phyloP scores from a whole-genome alignment of 2,329 filamentous ascomycete species.

The Cyphellophora attinorum region DNA sequence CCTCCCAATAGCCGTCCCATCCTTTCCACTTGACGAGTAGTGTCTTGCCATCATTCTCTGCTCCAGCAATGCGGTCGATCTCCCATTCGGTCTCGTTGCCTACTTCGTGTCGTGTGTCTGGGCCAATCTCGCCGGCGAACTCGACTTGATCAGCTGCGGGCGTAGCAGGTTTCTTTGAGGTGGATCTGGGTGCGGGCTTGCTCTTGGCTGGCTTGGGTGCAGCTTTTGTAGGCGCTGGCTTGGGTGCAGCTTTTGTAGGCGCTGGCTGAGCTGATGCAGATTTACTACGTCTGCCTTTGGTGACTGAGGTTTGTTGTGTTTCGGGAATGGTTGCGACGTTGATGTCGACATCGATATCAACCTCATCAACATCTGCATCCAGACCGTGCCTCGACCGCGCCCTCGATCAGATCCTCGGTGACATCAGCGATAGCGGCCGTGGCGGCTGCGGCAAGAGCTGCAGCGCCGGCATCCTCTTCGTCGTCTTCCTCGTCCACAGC shows the following conservation, averaged over 20 bases:
- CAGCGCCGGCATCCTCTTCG: not conserved
- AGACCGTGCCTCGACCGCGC: not conserved
- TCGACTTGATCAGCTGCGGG: not conserved
- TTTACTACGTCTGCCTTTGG: not conserved
- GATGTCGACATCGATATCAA: not conserved
- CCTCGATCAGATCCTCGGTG: not conserved
- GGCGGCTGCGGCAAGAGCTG: not conserved
- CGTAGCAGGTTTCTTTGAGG: not conserved
- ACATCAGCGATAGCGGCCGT: not conserved
- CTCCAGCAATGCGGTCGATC: not conserved
- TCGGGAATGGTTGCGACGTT: not conserved
- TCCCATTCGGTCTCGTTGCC: not conserved
- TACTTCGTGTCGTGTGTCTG: not conserved
- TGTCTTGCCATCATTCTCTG: conserved; percentile 1
- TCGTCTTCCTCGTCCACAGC: not conserved
- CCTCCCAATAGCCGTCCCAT: conserved; percentile 1
- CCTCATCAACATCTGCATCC: not conserved
- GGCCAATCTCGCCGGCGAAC: not conserved
- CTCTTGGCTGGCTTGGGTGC: not conserved
- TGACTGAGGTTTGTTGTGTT: not conserved
- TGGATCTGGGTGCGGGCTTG: not conserved
- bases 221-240: not conserved
- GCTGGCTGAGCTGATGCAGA: not conserved
- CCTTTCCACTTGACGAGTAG: conserved; percentile 1
- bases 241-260: not conserved